A percentile compares a stretch with the other conserved stretches of the same genome.
phyloP scores from a whole-genome alignment of 2,329 filamentous ascomycete genomes.

The Diaporthe sp. region DNA sequence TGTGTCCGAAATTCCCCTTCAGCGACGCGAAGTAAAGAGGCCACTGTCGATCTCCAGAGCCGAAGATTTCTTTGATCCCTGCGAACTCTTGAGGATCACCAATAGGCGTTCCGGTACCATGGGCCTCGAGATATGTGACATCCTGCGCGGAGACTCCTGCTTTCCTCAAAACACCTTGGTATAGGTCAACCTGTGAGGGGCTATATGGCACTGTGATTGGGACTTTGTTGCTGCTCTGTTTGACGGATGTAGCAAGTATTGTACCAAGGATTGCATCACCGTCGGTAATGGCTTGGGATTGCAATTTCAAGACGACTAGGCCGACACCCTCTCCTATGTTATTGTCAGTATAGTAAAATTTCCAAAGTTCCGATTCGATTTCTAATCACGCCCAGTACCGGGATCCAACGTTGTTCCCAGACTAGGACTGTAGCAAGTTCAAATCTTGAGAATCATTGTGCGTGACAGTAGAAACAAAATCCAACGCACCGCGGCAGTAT shows the following conservation, averaged over 20 bases:
- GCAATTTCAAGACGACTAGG: not conserved
- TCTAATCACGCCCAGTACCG: fast-evolving
- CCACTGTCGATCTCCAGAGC: not conserved
- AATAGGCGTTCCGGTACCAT: not conserved
- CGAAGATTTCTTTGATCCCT: not conserved
- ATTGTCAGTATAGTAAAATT: not conserved
- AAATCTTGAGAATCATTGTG: too few relatives aligned
- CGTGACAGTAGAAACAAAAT: too few relatives aligned
- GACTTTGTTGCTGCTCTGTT: not conserved
- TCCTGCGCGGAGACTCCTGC: not conserved
- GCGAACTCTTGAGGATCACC: not conserved
- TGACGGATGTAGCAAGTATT: not conserved
- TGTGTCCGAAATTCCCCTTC: not conserved
- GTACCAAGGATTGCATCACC: not conserved
- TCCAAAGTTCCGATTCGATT: fast-evolving
- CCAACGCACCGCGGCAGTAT: not conserved
- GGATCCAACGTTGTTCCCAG: not conserved
- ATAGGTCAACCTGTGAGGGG: not conserved
- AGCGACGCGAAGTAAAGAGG: not conserved
- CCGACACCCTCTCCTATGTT: not conserved
- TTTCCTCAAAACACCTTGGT: not conserved
- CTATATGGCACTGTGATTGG: not conserved
- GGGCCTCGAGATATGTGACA: not conserved
- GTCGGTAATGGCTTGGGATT: not conserved
- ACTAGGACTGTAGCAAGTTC: not conserved